Percentiles rank a stretch among this genome's conserved stretches.
Conservation (phyloP, 2,329 filamentous ascomycete genomes). For the Graphilbum ipis-grandicollis region DNA sequence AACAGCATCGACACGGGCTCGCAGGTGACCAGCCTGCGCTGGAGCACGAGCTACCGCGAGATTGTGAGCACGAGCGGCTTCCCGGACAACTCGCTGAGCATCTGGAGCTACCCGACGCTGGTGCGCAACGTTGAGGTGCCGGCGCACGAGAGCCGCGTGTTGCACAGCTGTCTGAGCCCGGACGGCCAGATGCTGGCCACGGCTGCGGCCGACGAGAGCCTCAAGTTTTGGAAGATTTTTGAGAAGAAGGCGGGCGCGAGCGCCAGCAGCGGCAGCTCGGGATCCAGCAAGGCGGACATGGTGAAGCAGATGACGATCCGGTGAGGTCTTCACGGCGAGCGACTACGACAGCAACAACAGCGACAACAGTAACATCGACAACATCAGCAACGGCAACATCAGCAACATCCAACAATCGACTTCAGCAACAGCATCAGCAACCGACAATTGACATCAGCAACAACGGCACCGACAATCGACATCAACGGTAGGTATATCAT, state of each 20-base stretch:
- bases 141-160: constrained; percentile 87
- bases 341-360: constrained; percentile 4
- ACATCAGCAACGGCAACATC: background rate
- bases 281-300: constrained; percentile 66
- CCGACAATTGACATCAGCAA: background rate
- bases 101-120: constrained; percentile 96
- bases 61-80: constrained; percentile 95
- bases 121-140: constrained; percentile 97
- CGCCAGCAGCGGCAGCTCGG: constrained; percentile 45
- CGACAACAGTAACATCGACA: background rate
- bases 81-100: constrained; percentile 97
- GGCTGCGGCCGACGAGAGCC: constrained; percentile 72
- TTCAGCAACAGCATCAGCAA: too few species aligned
- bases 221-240: constrained; percentile 99
- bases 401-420: constrained; percentile 12
- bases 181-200: constrained; percentile 97
- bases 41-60: constrained; percentile 95
- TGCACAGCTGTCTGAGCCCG: constrained; percentile 92
- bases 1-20: constrained; percentile 99
- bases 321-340: too few species aligned
- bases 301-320: constrained; percentile 92
- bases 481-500: constrained; percentile 30
- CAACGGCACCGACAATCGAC: background rate
- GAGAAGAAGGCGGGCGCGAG: constrained; percentile 83
- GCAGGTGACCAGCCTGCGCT: constrained; percentile 88